Conservation (phyloP, 2,329 filamentous ascomycete genomes). For the Xylaria sp. region DNA sequence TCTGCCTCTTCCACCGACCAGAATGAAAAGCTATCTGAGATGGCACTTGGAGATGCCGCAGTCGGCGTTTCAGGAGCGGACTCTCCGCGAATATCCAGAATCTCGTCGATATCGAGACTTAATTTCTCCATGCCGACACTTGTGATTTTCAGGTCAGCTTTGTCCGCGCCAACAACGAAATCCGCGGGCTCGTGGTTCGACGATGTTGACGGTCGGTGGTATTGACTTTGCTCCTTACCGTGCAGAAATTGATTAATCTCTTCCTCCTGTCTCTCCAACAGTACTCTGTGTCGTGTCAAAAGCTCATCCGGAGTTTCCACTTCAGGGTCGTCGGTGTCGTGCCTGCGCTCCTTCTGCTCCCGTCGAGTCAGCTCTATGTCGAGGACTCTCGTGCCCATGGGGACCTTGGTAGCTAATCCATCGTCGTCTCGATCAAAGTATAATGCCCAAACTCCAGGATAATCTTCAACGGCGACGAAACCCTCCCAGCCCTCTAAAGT, state of each 20-base stretch:
- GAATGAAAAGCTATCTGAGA: conserved; percentile 36
- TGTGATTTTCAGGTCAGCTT: not conserved
- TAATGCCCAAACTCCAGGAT: conserved; percentile 50
- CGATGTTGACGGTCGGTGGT: conserved; percentile 7
- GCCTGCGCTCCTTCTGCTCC: conserved; percentile 53
- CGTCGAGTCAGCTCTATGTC: conserved; percentile 60
- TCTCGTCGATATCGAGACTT: conserved; percentile 20
- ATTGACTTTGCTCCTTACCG: not conserved
- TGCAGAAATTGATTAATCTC: conserved; percentile 10
- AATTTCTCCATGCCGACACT: not conserved
- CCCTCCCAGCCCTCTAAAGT: conserved; percentile 57
- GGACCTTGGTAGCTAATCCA: conserved; percentile 51
- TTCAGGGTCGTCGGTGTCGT: conserved; percentile 33
- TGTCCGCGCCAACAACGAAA: not conserved
- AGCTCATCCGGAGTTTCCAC: conserved; percentile 39
- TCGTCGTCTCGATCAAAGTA: conserved; percentile 57
- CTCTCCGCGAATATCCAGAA: not conserved
- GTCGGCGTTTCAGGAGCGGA: not conserved
- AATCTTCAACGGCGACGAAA: conserved; percentile 54
- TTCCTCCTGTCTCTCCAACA: conserved; percentile 25
- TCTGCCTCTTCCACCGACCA: conserved; percentile 35
- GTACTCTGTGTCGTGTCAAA: conserved; percentile 39
- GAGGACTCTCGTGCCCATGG: conserved; percentile 54
- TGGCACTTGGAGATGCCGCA: conserved; percentile 31
- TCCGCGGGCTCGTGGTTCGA: not conserved